Base-by-base conservation (phyloP, 192 early-diverging fungal species). In the Backusella psychrophila region DNA sequence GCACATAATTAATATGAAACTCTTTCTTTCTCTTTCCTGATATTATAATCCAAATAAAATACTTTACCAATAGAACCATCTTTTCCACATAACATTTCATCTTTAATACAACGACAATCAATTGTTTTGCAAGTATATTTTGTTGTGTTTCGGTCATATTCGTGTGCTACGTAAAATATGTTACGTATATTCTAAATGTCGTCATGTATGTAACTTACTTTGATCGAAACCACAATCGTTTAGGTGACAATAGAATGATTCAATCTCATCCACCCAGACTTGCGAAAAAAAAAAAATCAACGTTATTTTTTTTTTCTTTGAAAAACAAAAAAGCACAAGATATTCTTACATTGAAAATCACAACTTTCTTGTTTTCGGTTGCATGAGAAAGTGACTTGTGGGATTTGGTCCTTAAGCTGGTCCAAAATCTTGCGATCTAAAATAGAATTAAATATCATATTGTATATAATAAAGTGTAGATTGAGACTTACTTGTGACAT, bases 211-310 rank as follows among this genome's bases (percentile, higher is more conserved):
- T 2, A 29, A 36, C 35, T 72, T 82, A 89, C 88, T 86, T 81
- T 91, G 86, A 17, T 72, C 81, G 76, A 94, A 91, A 4, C 78
- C 66, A 77, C 96, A 98, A n/a, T 91, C 85, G 70, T 89, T 85
- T 36, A 98, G 80, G 66, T 92, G 84, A 79, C 96, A 98, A 78
- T 91, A 98, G 83, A 98, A 98, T n/a, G 94, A 94, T 78, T 98
- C 94, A 35, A 86, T 85, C 53, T 92, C 87, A 52, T 89, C 93
- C 6, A 92, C 89, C 96, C 96, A 98, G 77, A 98, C 89, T 90
- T 63, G 38, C 6, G 34, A 72, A 38, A 38, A 33, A 33, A 33
- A 33, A 33, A 2, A 33, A 2, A 33, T 39, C 39, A 21, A 23
- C 12, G 35, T 71, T 23, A 26, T 65, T 33, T 14, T 39, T 0